phyloP scores from a whole-genome alignment of 257 asterid species.

The Solanum neorickii region DNA sequence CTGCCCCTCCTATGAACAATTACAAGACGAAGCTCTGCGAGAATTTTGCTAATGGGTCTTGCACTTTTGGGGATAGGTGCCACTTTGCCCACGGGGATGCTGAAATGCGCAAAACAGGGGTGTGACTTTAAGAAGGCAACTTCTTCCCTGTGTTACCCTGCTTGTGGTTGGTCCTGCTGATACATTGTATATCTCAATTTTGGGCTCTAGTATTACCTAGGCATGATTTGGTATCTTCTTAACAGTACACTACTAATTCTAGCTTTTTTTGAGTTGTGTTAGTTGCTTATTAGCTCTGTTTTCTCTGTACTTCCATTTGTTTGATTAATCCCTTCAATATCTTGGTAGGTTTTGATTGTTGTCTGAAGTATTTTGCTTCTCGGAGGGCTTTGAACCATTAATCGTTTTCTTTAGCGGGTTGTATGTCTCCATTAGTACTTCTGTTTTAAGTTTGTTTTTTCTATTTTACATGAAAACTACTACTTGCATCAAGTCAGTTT shows the following conservation, averaged over 20 bases:
- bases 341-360: background rate
- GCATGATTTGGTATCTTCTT: background rate
- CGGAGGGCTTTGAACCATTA: background rate
- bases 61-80: too few relatives aligned
- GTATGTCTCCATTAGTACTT: background rate
- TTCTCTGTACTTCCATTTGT: background rate
- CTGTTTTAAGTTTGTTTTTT: background rate
- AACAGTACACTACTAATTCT: background rate
- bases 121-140: too few relatives aligned
- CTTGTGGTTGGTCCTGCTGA: too few relatives aligned
- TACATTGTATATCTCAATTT: too few relatives aligned
- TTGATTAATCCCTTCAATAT: background rate
- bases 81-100: too few relatives aligned
- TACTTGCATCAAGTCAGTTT: background rate
- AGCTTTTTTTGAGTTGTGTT: background rate
- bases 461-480: background rate
- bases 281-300: background rate
- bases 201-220: too few relatives aligned
- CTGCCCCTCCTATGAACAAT: too few relatives aligned
- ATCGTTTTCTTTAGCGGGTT: background rate
- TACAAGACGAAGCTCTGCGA: too few relatives aligned
- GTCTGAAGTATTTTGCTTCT: background rate
- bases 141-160: too few relatives aligned
- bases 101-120: too few relatives aligned
- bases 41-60: too few relatives aligned